A percentile compares a stretch with the other conserved stretches of the same genome.
Evolutionary conservation across 768 basidiomycete genomes (phyloP).

Genomic region (Suillus brevipes): DNA sequence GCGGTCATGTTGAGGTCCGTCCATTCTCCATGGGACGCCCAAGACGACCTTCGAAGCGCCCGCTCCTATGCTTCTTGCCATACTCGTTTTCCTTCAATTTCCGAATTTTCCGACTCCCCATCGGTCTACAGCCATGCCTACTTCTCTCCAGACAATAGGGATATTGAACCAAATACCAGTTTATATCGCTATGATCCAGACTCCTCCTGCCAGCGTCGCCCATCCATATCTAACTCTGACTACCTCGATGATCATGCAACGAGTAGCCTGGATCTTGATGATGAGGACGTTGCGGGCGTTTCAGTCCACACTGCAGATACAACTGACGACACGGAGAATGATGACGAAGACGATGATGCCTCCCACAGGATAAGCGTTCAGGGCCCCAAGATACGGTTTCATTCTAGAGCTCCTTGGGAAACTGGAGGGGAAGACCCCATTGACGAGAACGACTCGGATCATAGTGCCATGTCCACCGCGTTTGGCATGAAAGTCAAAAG

Average conservation of each 20-base stretch:
- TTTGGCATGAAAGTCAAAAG: constrained; percentile 31
- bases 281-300: constrained; percentile 32
- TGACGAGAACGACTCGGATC: constrained; percentile 49
- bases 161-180: constrained; percentile 34
- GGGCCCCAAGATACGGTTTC: constrained; percentile 83
- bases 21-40: constrained; percentile 37
- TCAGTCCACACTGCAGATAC: constrained; percentile 31
- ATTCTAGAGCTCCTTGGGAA: constrained; percentile 84
- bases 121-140: constrained; percentile 66
- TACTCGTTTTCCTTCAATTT: constrained; percentile 53
- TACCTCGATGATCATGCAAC: constrained; percentile 46
- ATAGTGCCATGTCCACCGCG: constrained; percentile 32
- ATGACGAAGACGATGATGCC: constrained; percentile 44
- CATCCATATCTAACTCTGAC: constrained; percentile 35
- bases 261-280: constrained; percentile 59
- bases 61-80: constrained; percentile 42
- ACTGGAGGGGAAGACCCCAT: constrained; percentile 50
- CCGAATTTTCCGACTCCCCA: constrained; percentile 65
- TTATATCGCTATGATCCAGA: constrained; percentile 28
- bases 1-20: constrained; percentile 44
- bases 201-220: constrained; percentile 27
- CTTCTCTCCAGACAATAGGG: constrained; percentile 46
- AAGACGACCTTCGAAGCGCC: constrained; percentile 51
- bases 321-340: constrained; percentile 36
- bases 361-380: constrained; percentile 64